Evolutionary conservation across 257 asterid genomes (phyloP).

Genomic region (Solanum virginianum): DNA sequence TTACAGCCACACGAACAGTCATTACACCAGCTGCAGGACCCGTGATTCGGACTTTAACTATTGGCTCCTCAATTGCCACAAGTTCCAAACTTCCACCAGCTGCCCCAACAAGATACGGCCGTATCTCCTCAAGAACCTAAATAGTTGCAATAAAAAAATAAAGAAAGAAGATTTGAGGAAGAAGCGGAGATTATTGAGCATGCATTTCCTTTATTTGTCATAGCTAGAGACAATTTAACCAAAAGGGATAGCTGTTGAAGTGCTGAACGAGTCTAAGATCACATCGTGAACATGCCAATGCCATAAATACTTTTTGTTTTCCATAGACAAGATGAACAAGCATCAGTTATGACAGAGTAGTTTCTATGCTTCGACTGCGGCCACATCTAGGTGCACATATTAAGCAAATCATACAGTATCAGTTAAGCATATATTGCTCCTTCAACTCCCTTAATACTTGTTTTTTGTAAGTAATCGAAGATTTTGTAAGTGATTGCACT

Average conservation of each 20-base stretch:
- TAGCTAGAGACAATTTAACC: neutral
- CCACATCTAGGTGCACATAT: neutral
- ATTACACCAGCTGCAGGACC: constrained; percentile 97
- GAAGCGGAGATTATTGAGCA: neutral
- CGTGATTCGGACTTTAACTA: constrained; percentile 73
- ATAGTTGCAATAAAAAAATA: neutral
- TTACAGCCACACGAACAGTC: constrained; percentile 94
- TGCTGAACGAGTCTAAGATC: neutral
- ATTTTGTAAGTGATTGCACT: neutral
- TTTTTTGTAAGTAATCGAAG: neutral
- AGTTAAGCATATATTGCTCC: neutral
- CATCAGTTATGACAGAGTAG: neutral
- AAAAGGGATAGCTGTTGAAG: neutral
- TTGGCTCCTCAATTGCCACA: constrained; percentile 77
- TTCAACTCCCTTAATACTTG: neutral
- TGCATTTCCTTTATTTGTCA: neutral
- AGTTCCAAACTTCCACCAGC: constrained; percentile 91
- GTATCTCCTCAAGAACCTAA: constrained; percentile 89
- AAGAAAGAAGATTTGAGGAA: neutral
- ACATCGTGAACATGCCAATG: neutral
- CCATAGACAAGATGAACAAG: neutral
- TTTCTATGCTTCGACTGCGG: neutral
- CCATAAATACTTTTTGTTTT: neutral
- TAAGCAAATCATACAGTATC: neutral
- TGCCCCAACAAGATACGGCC: constrained; percentile 85